These are phyloP conservation scores for Kwoniella sp. DNA, from an alignment of 768 basidiomycete species.

Conservation along the genomic window DNA sequence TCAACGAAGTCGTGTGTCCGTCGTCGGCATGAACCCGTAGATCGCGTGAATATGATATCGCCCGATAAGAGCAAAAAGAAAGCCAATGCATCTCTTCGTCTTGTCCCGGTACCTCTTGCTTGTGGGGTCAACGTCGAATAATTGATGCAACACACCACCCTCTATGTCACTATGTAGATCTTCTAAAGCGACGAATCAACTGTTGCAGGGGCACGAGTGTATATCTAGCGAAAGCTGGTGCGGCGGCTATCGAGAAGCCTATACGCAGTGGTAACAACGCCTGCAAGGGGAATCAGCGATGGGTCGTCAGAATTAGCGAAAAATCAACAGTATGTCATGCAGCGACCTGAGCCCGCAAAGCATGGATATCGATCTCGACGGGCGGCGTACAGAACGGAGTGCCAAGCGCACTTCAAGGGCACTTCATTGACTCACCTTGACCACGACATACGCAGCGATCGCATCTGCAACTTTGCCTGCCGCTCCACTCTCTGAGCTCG, in stretches of 20 bases:
- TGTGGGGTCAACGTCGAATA: not conserved
- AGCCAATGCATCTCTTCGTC: too few species aligned
- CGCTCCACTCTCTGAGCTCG: conserved; percentile 52
- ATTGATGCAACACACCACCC: not conserved
- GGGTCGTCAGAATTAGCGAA: too few species aligned
- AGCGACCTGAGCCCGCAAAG: too few species aligned
- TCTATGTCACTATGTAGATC: not conserved
- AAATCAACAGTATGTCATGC: too few species aligned
- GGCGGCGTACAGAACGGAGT: too few species aligned
- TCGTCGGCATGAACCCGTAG: too few species aligned
- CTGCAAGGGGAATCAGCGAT: conserved; percentile 56
- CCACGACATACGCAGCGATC: conserved; percentile 75
- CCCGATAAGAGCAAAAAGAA: too few species aligned
- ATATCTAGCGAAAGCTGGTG: conserved; percentile 70
- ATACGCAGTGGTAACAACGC: conserved; percentile 74
- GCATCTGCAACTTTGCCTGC: conserved; percentile 81
- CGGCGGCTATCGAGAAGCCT: conserved; percentile 70
- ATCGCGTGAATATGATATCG: too few species aligned
- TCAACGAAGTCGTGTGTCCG: too few species aligned
- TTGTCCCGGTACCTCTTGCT: too few species aligned
- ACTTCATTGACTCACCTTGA: conserved; percentile 64
- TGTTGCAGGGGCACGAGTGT: conserved; percentile 18
- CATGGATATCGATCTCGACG: too few species aligned
- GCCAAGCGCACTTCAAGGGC: too few species aligned
- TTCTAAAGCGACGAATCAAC: conserved; percentile 6